phyloP scores from a whole-genome alignment of 176 grass and related monocot species.

The Musa acuminata region DNA sequence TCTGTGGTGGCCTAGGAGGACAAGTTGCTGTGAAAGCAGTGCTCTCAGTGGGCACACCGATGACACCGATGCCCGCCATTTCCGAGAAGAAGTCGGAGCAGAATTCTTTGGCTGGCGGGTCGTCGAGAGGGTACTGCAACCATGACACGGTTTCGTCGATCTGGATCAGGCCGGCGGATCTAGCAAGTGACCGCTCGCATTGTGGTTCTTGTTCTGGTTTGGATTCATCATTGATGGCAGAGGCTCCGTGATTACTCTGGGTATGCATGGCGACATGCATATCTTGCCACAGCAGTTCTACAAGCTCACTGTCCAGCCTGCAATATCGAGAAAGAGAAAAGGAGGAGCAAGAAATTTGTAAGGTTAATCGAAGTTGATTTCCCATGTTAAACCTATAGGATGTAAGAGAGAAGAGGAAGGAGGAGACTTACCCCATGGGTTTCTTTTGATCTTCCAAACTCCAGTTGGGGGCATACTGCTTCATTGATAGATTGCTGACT shows the following conservation, averaged over 20 bases:
- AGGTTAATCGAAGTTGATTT: too few relatives aligned
- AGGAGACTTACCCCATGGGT: background rate
- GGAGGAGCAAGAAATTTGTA: too few relatives aligned
- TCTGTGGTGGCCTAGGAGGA: background rate
- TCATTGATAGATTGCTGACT: background rate
- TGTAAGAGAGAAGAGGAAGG: background rate
- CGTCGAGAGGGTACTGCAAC: constrained; percentile 51
- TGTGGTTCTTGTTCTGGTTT: constrained; percentile 18
- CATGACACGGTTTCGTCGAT: constrained; percentile 40
- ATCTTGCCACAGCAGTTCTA: constrained; percentile 58
- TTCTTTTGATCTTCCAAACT: background rate
- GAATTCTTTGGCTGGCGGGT: constrained; percentile 42
- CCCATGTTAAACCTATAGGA: too few relatives aligned
- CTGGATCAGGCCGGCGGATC: constrained; percentile 12
- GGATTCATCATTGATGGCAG: background rate
- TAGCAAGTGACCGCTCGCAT: background rate
- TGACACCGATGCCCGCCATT: background rate
- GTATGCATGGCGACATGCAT: constrained; percentile 56
- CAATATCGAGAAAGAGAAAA: background rate
- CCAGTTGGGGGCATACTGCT: background rate
- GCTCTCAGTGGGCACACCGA: background rate
- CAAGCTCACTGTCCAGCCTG: constrained; percentile 32
- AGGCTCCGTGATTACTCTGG: constrained; percentile 36
- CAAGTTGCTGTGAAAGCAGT: background rate
- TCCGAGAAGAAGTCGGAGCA: background rate